Evolutionary conservation across 352 stramenopile genomes (phyloP).

Genomic region (Phytophthora nicotianae): DNA sequence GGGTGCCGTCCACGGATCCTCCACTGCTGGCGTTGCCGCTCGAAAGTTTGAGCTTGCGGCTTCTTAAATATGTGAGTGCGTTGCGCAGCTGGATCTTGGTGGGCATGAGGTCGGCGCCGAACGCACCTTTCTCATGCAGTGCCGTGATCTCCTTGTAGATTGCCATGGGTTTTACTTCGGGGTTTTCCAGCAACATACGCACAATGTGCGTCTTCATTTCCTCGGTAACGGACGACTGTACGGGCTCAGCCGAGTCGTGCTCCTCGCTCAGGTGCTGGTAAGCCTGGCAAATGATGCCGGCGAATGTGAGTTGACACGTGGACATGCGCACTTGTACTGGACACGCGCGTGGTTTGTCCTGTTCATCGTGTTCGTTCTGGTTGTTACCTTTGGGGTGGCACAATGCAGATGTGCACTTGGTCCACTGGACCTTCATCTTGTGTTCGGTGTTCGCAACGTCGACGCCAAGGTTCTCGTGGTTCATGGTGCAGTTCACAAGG

Average conservation of each 20-base stretch:
- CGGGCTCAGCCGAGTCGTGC: conserved; percentile 72
- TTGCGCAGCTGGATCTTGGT: conserved; percentile 86
- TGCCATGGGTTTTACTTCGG: conserved; percentile 75
- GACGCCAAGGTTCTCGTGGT: conserved; percentile 58
- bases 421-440: conserved; percentile 89
- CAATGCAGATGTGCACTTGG: conserved; percentile 79
- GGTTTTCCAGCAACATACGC: conserved; percentile 65
- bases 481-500: conserved; percentile 85
- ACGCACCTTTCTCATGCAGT: conserved; percentile 58
- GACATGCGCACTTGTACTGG: conserved; percentile 84
- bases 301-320: conserved; percentile 78
- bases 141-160: conserved; percentile 75
- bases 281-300: conserved; percentile 72
- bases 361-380: conserved; percentile 31
- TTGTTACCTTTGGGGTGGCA: conserved; percentile 71
- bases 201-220: conserved; percentile 80
- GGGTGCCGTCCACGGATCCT: conserved; percentile 13
- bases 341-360: conserved; percentile 47
- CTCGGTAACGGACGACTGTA: conserved; percentile 76
- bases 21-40: conserved; percentile 20
- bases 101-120: conserved; percentile 78
- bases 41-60: conserved; percentile 62
- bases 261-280: conserved; percentile 82
- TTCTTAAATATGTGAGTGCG: conserved; percentile 82
- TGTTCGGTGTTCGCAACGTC: conserved; percentile 54